Base-by-base conservation (phyloP, 2,329 filamentous ascomycete genomes). In the Chrysoporthe cubensis region DNA sequence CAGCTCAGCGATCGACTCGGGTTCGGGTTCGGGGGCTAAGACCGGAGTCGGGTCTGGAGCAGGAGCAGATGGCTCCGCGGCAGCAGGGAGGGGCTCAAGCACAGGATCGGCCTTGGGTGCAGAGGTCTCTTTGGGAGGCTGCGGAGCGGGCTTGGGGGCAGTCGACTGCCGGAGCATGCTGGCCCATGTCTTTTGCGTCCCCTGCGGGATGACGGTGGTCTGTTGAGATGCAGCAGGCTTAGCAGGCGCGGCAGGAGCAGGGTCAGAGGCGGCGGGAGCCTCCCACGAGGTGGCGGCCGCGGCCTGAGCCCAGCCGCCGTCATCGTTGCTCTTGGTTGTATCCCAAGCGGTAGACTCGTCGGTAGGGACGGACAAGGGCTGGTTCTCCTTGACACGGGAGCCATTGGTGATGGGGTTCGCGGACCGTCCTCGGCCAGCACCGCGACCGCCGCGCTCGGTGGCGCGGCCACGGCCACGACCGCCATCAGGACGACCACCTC, bases 131-230 rank as follows among this genome's bases (percentile, higher is more conserved):
- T 84, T 84, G 60, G 83, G 80, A 16, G 68, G 68, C 78, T 85
- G 85, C 50, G 87, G 84, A 48, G 85, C 81, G 52, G 85, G 82
- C 81, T 90, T 91, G 54, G 83, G 84, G 57, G 77, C 79, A 56
- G 85, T 82, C 46, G 89, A 83, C 76, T 87, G 82, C 74, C 86
- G 87, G 71, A 93, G 87, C 85, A 94, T 90, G 79, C 90, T 92
- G 48, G 91, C 91, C 91, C 91, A 94, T 37, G 88, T 90, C 82
- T 89, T 90, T 70, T 81, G 79, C 21, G 79, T 76, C 69, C 77
- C 74, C 66, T 80, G 76, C 26, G 79, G 74, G 69, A 79, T 76
- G 66, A 78, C 76, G 66, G 75, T 77, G 44, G 77, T 74, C 50
- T 78, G 74, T 56, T 76, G 34, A 72, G 32, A 72, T 64, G 54